Evolutionary conservation across 1,139 yeast species (phyloP).

Genomic region (Eremothecium gossypii): DNA sequence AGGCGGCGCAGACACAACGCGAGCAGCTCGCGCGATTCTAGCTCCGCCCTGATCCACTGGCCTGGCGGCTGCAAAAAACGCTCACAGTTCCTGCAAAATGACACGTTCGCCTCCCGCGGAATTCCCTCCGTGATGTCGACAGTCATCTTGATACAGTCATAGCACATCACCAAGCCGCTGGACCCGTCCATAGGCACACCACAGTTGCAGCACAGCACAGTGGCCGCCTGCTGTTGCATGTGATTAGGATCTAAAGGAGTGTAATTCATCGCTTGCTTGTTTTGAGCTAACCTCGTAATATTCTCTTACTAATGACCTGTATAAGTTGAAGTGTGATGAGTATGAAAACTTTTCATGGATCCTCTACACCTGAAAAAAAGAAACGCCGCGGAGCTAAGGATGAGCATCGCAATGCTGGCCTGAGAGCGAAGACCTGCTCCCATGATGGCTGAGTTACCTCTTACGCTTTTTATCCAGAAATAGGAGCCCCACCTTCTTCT

Average conservation of each 20-base stretch:
- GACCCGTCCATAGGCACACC: slow-evolving; percentile 98
- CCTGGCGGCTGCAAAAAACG: slow-evolving; percentile 89
- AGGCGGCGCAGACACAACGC: slow-evolving; percentile 84
- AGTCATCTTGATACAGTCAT: slow-evolving; percentile 89
- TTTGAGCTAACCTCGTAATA: not conserved
- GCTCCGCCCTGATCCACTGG: slow-evolving; percentile 85
- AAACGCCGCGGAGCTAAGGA: slow-evolving; percentile 2
- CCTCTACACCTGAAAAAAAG: slow-evolving; percentile 1
- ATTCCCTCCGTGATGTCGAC: slow-evolving; percentile 94
- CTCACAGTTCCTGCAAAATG: slow-evolving; percentile 96
- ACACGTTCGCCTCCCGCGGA: slow-evolving; percentile 86
- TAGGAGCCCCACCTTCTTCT: slow-evolving; percentile 16
- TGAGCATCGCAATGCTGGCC: not conserved
- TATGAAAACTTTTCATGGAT: slow-evolving; percentile 13
- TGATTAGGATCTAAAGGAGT: slow-evolving; percentile 25
- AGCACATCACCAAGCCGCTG: slow-evolving; percentile 88
- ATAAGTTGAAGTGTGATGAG: slow-evolving; percentile 14
- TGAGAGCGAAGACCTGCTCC: not conserved
- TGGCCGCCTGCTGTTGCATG: slow-evolving; percentile 46
- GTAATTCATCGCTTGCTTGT: slow-evolving; percentile 16
- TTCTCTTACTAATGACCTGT: not conserved
- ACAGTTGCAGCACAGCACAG: slow-evolving; percentile 96
- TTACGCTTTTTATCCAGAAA: slow-evolving; percentile 14
- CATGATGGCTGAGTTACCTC: not conserved
- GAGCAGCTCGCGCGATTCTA: slow-evolving; percentile 85